A percentile compares a stretch with the other conserved stretches of the same genome.
Conservation (phyloP, 441 rosid species). For the Populus hybrid region DNA sequence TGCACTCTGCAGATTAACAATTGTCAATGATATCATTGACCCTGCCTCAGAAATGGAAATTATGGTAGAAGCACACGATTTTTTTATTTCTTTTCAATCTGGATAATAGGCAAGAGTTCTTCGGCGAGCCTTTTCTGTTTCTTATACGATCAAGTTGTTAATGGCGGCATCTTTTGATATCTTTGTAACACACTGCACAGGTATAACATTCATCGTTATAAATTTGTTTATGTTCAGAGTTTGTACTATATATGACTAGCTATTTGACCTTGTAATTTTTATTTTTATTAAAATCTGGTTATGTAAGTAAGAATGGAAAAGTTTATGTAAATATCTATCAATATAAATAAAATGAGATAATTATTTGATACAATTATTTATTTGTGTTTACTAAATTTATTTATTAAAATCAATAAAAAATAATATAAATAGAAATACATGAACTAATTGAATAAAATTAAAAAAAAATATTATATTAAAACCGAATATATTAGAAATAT, state of each 20-base stretch:
- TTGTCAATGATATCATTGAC: background rate
- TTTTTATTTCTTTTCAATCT: background rate
- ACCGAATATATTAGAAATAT: no score
- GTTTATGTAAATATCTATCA: no score
- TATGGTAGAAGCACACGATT: background rate
- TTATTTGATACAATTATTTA: no score
- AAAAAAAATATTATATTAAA: no score
- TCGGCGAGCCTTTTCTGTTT: conserved; percentile 2
- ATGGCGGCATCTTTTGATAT: background rate
- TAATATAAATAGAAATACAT: no score
- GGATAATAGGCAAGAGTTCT: background rate
- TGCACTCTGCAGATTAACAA: background rate
- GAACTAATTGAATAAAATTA: no score
- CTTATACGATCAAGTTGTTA: background rate
- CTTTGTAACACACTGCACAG: conserved; percentile 10
- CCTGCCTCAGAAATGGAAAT: background rate
- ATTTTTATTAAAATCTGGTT: no score
- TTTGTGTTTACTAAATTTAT: no score
- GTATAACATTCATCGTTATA: background rate
- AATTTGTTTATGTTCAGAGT: background rate
- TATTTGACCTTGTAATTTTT: no score
- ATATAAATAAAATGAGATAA: no score
- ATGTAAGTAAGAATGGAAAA: no score
- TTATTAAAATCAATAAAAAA: no score
- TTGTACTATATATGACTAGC: background rate